Evolutionary conservation across 2,329 filamentous ascomycete genomes (phyloP).

Genomic region (Pseudocercospora eumusae): DNA sequence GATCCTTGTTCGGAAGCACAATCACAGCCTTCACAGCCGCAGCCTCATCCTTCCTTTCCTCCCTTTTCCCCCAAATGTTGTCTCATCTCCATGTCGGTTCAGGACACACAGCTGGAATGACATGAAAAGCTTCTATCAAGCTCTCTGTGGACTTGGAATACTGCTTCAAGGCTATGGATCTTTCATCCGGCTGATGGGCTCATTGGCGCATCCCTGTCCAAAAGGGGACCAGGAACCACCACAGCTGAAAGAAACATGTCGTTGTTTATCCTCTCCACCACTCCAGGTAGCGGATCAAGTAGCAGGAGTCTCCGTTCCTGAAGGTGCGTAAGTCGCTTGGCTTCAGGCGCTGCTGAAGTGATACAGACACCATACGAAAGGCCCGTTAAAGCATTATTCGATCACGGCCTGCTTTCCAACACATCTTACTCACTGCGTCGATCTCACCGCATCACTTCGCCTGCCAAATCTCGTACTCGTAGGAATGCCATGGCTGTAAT

Average conservation of each 20-base stretch:
- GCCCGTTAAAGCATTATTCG: not conserved
- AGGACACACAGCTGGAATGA: not conserved
- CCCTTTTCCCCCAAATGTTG: not conserved
- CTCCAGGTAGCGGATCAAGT: not conserved
- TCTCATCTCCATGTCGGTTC: not conserved
- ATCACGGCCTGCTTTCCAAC: not conserved
- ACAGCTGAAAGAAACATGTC: not conserved
- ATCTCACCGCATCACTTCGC: not conserved
- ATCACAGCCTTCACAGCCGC: not conserved
- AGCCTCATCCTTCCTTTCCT: not conserved
- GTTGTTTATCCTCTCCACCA: too few species aligned
- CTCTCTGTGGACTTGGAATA: not conserved
- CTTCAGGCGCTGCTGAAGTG: not conserved
- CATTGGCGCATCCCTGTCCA: not conserved
- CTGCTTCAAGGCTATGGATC: not conserved
- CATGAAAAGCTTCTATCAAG: not conserved
- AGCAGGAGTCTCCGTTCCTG: not conserved
- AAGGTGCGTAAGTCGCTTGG: not conserved
- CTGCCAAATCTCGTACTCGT: not conserved
- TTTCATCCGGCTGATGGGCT: not conserved
- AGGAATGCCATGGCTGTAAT: not conserved
- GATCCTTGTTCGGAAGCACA: not conserved
- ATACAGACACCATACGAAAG: not conserved
- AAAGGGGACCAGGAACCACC: not conserved
- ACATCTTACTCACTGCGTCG: not conserved